These are phyloP conservation scores for Phaffomyces opuntiae DNA, from an alignment of 805 yeast species.

Conservation along the genomic window DNA sequence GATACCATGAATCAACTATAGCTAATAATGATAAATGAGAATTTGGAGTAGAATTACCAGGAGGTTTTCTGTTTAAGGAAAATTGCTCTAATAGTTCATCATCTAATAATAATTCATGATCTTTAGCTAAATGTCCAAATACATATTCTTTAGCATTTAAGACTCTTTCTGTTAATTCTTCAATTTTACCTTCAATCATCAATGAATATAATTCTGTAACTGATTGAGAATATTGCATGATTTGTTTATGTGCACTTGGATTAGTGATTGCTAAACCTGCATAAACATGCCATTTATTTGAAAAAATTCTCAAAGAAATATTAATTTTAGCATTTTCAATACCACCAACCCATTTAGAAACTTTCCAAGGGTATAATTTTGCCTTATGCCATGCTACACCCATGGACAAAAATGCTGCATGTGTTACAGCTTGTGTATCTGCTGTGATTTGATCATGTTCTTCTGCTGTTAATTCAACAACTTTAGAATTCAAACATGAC, in stretches of 20 bases:
- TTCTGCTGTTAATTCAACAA: constrained; percentile 70
- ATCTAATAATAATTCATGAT: constrained; percentile 61
- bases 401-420: constrained; percentile 95
- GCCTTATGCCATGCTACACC: constrained; percentile 90
- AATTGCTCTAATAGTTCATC: constrained; percentile 74
- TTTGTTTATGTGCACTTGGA: constrained; percentile 89
- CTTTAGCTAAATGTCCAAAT: constrained; percentile 55
- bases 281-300: constrained; percentile 97
- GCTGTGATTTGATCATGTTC: constrained; percentile 96
- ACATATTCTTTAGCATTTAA: constrained; percentile 64
- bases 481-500: constrained; percentile 68
- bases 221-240: constrained; percentile 81
- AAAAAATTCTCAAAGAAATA: constrained; percentile 81
- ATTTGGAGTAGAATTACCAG: constrained; percentile 62
- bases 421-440: constrained; percentile 97
- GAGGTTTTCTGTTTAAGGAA: constrained; percentile 67
- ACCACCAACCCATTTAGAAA: constrained; percentile 84
- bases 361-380: constrained; percentile 88
- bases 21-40: constrained; percentile 86
- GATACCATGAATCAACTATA: constrained; percentile 91
- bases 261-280: constrained; percentile 96
- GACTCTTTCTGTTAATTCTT: constrained; percentile 53
- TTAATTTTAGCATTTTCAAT: constrained; percentile 94
- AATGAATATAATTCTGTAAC: constrained; percentile 76
- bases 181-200: constrained; percentile 64